Evolutionary conservation across 805 yeast genomes (phyloP), one percentile per base, ranked within the genome.

Genomic region (Naumovozyma baii): DNA sequence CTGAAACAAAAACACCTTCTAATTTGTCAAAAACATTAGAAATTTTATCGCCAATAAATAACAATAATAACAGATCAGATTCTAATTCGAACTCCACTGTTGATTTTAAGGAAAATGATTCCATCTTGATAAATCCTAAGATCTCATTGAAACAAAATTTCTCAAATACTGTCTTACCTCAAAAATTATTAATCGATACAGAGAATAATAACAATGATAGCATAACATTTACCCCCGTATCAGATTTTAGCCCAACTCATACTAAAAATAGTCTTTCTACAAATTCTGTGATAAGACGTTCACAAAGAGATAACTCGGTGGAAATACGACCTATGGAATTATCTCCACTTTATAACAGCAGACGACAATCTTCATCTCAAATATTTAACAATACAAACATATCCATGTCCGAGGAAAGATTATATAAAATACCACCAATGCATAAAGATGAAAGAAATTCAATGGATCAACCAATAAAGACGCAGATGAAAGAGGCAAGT

Each of bases 11-110:
- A 36, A 46, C 48, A 4, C 49, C 58, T 14, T 52, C 54, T 32
- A 57, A 55, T 44, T 45, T 55, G n/a, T 54, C 61, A 12, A 54
- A 54, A 38, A 59, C 61, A 4, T 39, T 55, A 26, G 56, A 55
- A 41, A 55, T 55, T 16, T 39, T 39, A 29, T 12, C 31, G 5
- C 10, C 7, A 12, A 22, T 12, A 22, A 12, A 7, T 8, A 13
- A n/a, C 13, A 29, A 12, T n/a, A 29, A 12, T 5, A 29, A 9
- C 13, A 29, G 31, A 29, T 12, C 13, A 12, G 13, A n/a, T 12
- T 29, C 31, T 12, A 29, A 29, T n/a, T 22, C 28, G 28, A 22
- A 12, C 10, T 8, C 28, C 7, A 12, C 7, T 22, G 14, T 9
- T 12, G 15, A n/a, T 29, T 5, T 9, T 13, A 29, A 29, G 7